Conservation (phyloP, 2,329 filamentous ascomycete genomes). For the Ascochyta rabiei region DNA sequence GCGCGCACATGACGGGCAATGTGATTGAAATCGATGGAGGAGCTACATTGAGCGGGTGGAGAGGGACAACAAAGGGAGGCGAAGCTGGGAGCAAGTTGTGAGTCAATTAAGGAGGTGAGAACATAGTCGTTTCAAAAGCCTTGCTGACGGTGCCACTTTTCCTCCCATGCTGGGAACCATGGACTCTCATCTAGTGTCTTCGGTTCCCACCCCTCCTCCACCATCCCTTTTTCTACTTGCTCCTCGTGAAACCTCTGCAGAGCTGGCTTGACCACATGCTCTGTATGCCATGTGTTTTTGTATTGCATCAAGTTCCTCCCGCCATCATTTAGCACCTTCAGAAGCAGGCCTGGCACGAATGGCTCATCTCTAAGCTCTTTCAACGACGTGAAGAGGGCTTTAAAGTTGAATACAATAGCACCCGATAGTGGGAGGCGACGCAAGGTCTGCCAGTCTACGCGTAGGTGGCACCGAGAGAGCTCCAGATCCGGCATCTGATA, state of each 20-base stretch:
- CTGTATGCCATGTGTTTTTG: slow-evolving; percentile 80
- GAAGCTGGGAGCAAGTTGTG: slow-evolving; percentile 36
- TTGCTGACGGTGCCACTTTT: slow-evolving; percentile 72
- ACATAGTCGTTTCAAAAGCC: slow-evolving; percentile 55
- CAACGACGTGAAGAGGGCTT: slow-evolving; percentile 80
- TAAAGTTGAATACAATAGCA: slow-evolving; percentile 85
- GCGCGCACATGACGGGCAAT: slow-evolving; percentile 54
- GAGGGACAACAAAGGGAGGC: slow-evolving; percentile 34
- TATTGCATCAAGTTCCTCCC: slow-evolving; percentile 76
- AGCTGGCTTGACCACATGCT: slow-evolving; percentile 72
- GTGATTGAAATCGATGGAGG: slow-evolving; percentile 58
- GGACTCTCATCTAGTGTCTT: slow-evolving; percentile 75
- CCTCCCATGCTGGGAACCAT: slow-evolving; percentile 77
- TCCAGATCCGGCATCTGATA: slow-evolving; percentile 63
- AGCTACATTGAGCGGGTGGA: slow-evolving; percentile 51
- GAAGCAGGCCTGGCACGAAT: slow-evolving; percentile 70
- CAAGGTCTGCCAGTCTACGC: slow-evolving; percentile 89
- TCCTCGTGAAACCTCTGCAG: slow-evolving; percentile 68
- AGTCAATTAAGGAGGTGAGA: background rate
- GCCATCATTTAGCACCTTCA: slow-evolving; percentile 72
- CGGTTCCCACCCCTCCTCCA: slow-evolving; percentile 68
- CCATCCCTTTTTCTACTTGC: slow-evolving; percentile 67
- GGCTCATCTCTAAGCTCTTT: slow-evolving; percentile 73
- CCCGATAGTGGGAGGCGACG: slow-evolving; percentile 77
- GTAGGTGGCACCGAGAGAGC: slow-evolving; percentile 67